Evolutionary conservation across 2,329 filamentous ascomycete species (phyloP).

Genomic region (Nemania sp.): DNA sequence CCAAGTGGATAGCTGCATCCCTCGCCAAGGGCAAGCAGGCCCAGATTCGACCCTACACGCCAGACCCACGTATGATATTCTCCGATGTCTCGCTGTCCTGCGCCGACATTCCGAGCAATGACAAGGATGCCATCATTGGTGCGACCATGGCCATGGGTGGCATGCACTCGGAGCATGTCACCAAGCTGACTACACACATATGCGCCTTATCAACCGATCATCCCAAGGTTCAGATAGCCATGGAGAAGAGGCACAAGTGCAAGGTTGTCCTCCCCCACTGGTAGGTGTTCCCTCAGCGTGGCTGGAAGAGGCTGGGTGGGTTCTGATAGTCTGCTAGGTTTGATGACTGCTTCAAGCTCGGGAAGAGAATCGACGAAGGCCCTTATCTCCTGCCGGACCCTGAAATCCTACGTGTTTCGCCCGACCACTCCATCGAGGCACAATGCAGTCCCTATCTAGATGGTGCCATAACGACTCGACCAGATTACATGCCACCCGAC

Average conservation of each 20-base stretch:
- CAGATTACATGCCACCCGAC: constrained; percentile 50
- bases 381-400: constrained; percentile 88
- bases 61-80: constrained; percentile 89
- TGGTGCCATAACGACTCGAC: constrained; percentile 64
- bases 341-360: constrained; percentile 92
- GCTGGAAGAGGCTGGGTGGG: not conserved
- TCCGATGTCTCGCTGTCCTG: constrained; percentile 82
- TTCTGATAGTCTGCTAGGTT: constrained; percentile 65
- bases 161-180: constrained; percentile 72
- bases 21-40: constrained; percentile 71
- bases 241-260: constrained; percentile 68
- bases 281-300: constrained; percentile 50
- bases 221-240: constrained; percentile 67
- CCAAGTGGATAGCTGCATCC: constrained; percentile 77
- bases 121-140: constrained; percentile 90
- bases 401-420: constrained; percentile 70
- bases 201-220: constrained; percentile 80
- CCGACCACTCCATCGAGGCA: constrained; percentile 61
- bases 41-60: constrained; percentile 83
- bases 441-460: constrained; percentile 64
- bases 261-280: constrained; percentile 94
- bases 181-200: constrained; percentile 81
- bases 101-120: constrained; percentile 80
- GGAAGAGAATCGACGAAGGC: constrained; percentile 84
- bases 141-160: constrained; percentile 90